These are phyloP conservation scores for Thielaviopsis musarum DNA, from an alignment of 2,329 filamentous ascomycete genomes.

Conservation along the genomic window DNA sequence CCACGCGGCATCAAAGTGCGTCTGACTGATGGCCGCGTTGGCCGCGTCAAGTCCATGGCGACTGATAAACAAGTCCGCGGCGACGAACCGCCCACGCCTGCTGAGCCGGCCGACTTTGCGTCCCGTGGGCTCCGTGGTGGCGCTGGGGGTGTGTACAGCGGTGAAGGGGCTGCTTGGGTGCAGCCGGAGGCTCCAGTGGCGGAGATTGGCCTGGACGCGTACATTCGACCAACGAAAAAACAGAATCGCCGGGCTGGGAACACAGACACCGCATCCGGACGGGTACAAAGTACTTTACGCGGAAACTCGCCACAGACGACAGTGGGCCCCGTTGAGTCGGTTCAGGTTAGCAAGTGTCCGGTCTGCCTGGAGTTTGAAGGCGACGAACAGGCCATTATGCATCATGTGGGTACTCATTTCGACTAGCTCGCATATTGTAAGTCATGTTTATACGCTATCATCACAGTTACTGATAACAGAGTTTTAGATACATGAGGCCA, in stretches of 20 bases:
- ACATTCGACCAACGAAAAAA: slow-evolving; percentile 24
- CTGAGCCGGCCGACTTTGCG: slow-evolving; percentile 8
- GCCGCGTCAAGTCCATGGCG: slow-evolving; percentile 51
- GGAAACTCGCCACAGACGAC: not conserved
- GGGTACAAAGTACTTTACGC: not conserved
- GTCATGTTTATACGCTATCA: not conserved
- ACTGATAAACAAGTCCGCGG: slow-evolving; percentile 9
- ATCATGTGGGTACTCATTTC: slow-evolving; percentile 48
- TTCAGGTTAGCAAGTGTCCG: slow-evolving; percentile 32
- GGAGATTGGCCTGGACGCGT: slow-evolving; percentile 32
- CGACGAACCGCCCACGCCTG: slow-evolving; percentile 11
- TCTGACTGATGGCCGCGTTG: slow-evolving; percentile 52
- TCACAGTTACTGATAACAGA: not conserved
- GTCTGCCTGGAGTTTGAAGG: slow-evolving; percentile 51
- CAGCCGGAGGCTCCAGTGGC: slow-evolving; percentile 24
- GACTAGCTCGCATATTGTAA: not conserved
- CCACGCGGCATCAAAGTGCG: slow-evolving; percentile 67
- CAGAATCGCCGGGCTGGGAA: not conserved
- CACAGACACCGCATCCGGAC: not conserved
- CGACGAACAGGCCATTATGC: slow-evolving; percentile 48
- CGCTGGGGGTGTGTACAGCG: slow-evolving; percentile 20
- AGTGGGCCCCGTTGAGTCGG: not conserved
- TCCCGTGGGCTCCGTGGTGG: slow-evolving; percentile 3
- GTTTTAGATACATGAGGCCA: too few species aligned
- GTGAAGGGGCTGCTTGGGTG: slow-evolving; percentile 19